These are phyloP conservation scores for Cladorrhinum samala DNA, from an alignment of 495 filamentous ascomycete genomes.

Conservation along the genomic window DNA sequence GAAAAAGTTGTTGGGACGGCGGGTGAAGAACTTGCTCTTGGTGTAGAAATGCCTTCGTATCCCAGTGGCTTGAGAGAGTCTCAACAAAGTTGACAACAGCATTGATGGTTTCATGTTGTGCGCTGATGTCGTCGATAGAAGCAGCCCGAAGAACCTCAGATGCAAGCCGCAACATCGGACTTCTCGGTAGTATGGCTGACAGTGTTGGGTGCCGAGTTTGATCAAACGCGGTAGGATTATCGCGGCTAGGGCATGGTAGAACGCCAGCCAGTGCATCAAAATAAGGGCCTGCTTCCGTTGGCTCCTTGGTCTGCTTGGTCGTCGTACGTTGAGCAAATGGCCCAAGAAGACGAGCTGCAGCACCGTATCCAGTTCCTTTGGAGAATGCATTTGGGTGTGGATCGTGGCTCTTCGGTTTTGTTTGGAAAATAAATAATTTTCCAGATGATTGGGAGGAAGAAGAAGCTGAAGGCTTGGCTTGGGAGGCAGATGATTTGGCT, in stretches of 20 bases:
- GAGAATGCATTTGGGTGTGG: conserved; percentile 2
- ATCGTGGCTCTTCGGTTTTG: too few species aligned
- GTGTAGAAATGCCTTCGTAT: conserved; percentile 12
- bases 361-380: conserved; percentile 23
- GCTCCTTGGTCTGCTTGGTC: neutral
- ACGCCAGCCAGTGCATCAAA: conserved; percentile 16
- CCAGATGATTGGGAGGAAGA: too few species aligned
- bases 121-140: conserved; percentile 25
- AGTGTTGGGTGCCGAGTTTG: conserved; percentile 10
- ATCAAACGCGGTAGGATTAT: conserved; percentile 9
- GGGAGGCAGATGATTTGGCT: too few species aligned
- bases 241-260: conserved; percentile 3
- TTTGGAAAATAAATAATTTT: too few species aligned
- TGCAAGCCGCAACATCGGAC: conserved; percentile 26
- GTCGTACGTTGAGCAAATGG: neutral
- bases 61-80: conserved; percentile 13
- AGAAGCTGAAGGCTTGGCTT: too few species aligned
- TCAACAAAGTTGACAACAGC: conserved; percentile 28
- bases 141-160: conserved; percentile 25
- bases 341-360: too few species aligned
- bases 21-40: conserved; percentile 19
- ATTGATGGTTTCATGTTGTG: conserved; percentile 9
- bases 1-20: conserved; percentile 11
- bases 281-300: conserved; percentile 1
- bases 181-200: conserved; percentile 25